Evolutionary conservation across 495 filamentous ascomycete genomes (phyloP), one percentile per base, ranked within the genome.

Genomic region (Thozetella sp.): DNA sequence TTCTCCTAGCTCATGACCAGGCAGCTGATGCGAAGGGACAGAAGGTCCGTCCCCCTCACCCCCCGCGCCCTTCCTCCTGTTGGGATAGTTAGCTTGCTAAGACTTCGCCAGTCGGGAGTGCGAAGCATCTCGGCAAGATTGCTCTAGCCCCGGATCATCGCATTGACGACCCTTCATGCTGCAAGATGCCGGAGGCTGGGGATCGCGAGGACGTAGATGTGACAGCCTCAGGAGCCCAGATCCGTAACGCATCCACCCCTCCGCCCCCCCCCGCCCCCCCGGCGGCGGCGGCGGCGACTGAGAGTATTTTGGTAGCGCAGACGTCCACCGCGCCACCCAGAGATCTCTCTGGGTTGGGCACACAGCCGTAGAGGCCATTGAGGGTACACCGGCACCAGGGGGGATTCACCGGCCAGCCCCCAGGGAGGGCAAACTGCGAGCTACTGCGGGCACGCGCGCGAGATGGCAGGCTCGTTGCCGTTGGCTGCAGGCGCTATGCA

Each of bases 1-100:
- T 48, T n/a, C 9, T 48, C n/a, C 43, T 48, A 48, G 43, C 43
- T 48, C 43, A 48, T 48, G 43, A 48, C 43, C 43, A 48, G 43
- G 43, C 43, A 48, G 43, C 43, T 48, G 43, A 48, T 48, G 43
- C 43, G n/a, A 48, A 48, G 12, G 43, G n/a, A 20, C 43, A 19
- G 43, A 48, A n/a, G n/a, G n/a, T n/a, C n/a, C n/a, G n/a, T n/a
- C 43, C 43, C 43, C 43, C n/a, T 48, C 9, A n/a, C 11, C 10
- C 10, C n/a, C 9, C 3, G 43, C 11, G n/a, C n/a, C n/a, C n/a
- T n/a, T n/a, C n/a, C n/a, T n/a, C n/a, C n/a, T n/a, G n/a, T n/a
- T n/a, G n/a, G n/a, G n/a, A n/a, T n/a, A n/a, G n/a, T n/a, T n/a
- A n/a, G n/a, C n/a, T n/a, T n/a, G n/a, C n/a, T n/a, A n/a, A n/a